phyloP scores from a whole-genome alignment of 192 early-diverging fungal species.

The Pecoramyces ruminantium region DNA sequence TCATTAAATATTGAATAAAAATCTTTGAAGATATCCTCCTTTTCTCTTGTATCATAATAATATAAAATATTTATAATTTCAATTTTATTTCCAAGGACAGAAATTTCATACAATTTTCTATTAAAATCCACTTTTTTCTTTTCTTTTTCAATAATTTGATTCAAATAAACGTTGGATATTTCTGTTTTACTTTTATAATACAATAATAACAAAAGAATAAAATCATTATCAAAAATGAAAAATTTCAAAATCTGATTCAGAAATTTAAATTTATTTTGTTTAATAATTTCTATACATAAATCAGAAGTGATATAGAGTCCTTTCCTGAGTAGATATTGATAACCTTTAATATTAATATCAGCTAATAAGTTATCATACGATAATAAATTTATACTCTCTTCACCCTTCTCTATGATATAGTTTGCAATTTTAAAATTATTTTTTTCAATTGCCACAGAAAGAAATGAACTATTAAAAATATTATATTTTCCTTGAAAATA shows the following conservation, averaged over 20 bases:
- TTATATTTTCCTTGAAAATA: not conserved
- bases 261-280: not conserved
- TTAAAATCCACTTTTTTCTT: not conserved
- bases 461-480: not conserved
- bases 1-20: not conserved
- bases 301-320: not conserved
- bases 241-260: not conserved
- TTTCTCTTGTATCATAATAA: not conserved
- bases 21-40: not conserved
- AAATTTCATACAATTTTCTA: not conserved
- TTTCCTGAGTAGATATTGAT: not conserved
- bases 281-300: not conserved
- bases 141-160: not conserved
- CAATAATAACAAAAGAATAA: not conserved
- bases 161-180: not conserved
- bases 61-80: not conserved
- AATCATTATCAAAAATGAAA: not conserved
- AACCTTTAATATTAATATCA: not conserved
- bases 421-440: not conserved
- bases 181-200: not conserved
- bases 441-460: not conserved
- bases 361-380: not conserved
- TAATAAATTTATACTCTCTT: not conserved
- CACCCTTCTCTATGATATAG: not conserved
- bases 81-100: not conserved